Evolutionary conservation across 2,329 filamentous ascomycete genomes (phyloP), one percentile per base, ranked within the genome.

Genomic region (Dothistroma septosporum): DNA sequence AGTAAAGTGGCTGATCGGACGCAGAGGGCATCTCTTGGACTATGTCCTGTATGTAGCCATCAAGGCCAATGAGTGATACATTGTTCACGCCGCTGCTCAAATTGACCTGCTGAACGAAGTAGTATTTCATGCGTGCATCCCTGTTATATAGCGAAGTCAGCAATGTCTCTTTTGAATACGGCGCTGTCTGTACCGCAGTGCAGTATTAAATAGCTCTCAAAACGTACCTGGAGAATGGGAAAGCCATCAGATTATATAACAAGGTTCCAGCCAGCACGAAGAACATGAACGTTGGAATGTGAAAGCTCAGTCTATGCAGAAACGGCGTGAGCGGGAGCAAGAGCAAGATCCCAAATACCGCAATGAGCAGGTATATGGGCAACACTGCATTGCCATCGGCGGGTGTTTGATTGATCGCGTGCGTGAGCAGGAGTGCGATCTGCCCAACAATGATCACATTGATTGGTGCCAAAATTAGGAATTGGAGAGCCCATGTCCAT

Each of bases 401-500:
- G 7, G 89, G 89, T 0, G 92, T 96, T 76, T 96, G 92, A 61
- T 87, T 82, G 21, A 92, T 80, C 1, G 90, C 85, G 35, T 87
- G 84, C 4, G 87, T 90, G 16, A 91, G 73, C 12, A 93, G 77
- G 3, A 97, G 81, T 1, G 84, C 88, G 28, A 92, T 81, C 70
- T 96, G 91, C 0, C 87, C 90, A 16, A 90, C 76, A 21, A 97
- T 74, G 61, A 94, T 87, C 50, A 96, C 79, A 53, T 87, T 85
- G 56, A 96, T 84, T 0, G 92, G 92, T 0, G 85, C 89, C 10
- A 95, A 78, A 16, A 97, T 72, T 3, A 97, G 78, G 65, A 97
- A 88, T 70, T 99, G 92, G 19, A 96, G 68, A 47, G 94, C 75
- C 94, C 94, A 99, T 19, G 89, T 87, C 89, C 89, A 97, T 49